A percentile compares a stretch with the other conserved stretches of the same genome.
These are phyloP conservation scores for Botrytis squamosa DNA, from an alignment of 2,329 filamentous ascomycete species.

Conservation along the genomic window DNA sequence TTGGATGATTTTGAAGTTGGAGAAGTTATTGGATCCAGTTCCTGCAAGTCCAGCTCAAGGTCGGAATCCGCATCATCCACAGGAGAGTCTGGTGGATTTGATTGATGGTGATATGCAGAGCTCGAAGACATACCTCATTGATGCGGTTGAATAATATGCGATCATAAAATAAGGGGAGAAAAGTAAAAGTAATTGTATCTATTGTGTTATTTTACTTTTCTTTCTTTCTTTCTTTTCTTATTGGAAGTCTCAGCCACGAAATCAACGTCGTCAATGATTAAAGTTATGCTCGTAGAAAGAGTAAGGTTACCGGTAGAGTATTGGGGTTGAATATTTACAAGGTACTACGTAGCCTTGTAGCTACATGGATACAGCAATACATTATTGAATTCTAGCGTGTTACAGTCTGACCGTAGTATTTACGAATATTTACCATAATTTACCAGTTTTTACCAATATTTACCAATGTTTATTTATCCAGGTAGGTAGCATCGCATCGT, in stretches of 20 bases:
- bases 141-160: conserved; percentile 32
- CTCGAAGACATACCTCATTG: conserved; percentile 42
- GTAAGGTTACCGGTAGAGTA: neutral
- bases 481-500: too few relatives aligned
- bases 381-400: neutral
- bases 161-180: neutral
- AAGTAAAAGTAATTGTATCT: neutral
- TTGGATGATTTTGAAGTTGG: conserved; percentile 32
- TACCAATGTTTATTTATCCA: too few relatives aligned
- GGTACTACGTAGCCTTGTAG: neutral
- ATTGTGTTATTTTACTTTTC: neutral
- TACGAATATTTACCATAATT: too few relatives aligned
- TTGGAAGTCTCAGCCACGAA: conserved; percentile 7
- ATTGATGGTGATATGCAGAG: conserved; percentile 35
- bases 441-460: too few relatives aligned
- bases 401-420: neutral
- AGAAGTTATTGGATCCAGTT: conserved; percentile 63
- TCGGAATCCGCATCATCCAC: conserved; percentile 72
- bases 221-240: neutral
- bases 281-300: neutral
- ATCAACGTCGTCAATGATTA: neutral
- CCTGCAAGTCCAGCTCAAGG: conserved; percentile 73
- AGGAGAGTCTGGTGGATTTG: conserved; percentile 56
- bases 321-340: neutral
- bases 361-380: neutral